Base-by-base conservation (phyloP, 208 protist genomes). In the Angomonas ambiguus region DNA sequence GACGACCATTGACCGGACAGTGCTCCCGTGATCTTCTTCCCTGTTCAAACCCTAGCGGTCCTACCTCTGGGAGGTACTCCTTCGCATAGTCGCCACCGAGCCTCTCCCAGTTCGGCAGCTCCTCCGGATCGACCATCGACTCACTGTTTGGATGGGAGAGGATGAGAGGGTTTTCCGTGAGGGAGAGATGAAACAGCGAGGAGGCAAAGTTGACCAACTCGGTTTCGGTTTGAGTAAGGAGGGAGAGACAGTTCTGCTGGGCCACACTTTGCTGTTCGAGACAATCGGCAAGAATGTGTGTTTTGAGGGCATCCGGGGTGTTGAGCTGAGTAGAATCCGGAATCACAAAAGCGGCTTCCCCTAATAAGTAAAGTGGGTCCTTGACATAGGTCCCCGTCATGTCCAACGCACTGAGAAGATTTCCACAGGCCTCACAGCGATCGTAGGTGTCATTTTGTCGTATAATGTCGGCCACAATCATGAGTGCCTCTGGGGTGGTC, bases 391-490 rank as follows among this genome's bases (percentile, higher is more conserved):
- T 3, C 10, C 20, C 20, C 3, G 45, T 24, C 6, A 64, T 2
- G 34, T 83, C 77, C 11, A 83, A 45, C 33, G 63, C 63, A 42
- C 79, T 56, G 33, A 83, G 65, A 6, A 76, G 62, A 8, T 65
- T 59, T 5, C 74, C 67, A 57, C 77, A 83, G 33, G 72, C 20
- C 8, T 69, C 65, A 58, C 77, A 83, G 28, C 60, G 38, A 16
- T 59, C 45, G 10, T 27, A 53, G 5, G 10, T 53, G 16, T n/a
- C 18, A 24, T 13, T 13, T 5, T 13, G 45, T 5, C 45, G 18
- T 5, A 53, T 27, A 3, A 24, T 4, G 20, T 53, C 45, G 45
- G 45, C 45, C 5, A 53, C 24, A 8, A 13, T 13, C 45, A 53
- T 53, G 5, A 53, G 45, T 5, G 45, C 45, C 31, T 62, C 30